Percentiles rank a stretch among this genome's conserved stretches.
Evolutionary conservation across 2,329 filamentous ascomycete genomes (phyloP).

Genomic region (Nemania sp.): DNA sequence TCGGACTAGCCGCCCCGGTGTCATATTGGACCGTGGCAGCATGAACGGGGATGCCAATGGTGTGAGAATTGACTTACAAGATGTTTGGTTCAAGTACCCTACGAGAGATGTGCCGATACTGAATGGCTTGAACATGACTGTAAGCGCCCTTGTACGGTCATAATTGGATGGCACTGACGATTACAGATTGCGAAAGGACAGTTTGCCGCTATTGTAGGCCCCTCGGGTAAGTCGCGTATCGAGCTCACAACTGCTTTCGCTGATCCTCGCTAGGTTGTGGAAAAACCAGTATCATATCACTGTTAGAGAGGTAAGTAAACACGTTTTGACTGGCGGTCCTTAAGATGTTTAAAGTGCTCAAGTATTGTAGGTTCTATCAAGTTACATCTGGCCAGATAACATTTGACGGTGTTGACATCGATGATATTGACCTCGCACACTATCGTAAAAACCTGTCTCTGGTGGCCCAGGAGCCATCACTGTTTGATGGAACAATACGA

Average conservation of each 20-base stretch:
- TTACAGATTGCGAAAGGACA: slow-evolving; percentile 63
- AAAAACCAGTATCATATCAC: slow-evolving; percentile 71
- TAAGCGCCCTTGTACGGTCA: slow-evolving; percentile 20
- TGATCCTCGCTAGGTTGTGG: slow-evolving; percentile 52
- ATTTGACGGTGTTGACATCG: slow-evolving; percentile 64
- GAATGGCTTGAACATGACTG: slow-evolving; percentile 60
- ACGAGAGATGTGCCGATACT: slow-evolving; percentile 61
- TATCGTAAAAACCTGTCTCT: slow-evolving; percentile 70
- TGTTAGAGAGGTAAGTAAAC: slow-evolving; percentile 55
- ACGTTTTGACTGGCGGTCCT: background rate
- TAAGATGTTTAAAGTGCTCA: slow-evolving; percentile 3
- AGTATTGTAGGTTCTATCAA: slow-evolving; percentile 63
- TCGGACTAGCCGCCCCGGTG: slow-evolving; percentile 25
- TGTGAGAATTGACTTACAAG: slow-evolving; percentile 58
- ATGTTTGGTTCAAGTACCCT: slow-evolving; percentile 64
- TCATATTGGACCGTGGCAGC: slow-evolving; percentile 39
- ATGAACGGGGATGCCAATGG: slow-evolving; percentile 50
- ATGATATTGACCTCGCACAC: slow-evolving; percentile 57
- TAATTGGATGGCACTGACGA: background rate
- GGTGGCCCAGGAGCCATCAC: slow-evolving; percentile 73
- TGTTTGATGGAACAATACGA: slow-evolving; percentile 64
- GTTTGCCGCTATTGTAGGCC: slow-evolving; percentile 71
- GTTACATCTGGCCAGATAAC: slow-evolving; percentile 64
- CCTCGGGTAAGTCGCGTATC: slow-evolving; percentile 53
- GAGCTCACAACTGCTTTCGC: background rate